A percentile compares a stretch with the other conserved stretches of the same genome.
Conservation (phyloP, 768 basidiomycete species). For the Lactarius hatsudake region DNA sequence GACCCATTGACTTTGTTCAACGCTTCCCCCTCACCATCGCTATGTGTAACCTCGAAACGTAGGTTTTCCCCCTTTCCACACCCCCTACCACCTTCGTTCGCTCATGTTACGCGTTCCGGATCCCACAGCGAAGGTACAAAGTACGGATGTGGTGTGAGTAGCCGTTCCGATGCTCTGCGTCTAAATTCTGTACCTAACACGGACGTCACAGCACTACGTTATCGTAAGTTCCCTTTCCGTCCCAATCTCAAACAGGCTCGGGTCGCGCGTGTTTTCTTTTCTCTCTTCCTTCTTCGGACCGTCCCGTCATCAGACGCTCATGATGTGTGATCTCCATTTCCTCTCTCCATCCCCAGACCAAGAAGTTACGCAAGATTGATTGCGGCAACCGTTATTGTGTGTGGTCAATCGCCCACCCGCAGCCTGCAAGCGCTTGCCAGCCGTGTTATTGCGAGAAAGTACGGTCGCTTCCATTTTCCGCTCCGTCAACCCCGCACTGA, state of each 20-base stretch:
- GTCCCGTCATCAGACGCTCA: conserved; percentile 21
- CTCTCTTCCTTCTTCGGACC: not conserved
- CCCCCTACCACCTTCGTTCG: conserved; percentile 30
- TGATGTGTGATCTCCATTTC: not conserved
- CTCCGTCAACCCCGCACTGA: conserved; percentile 15
- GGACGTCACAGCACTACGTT: conserved; percentile 56
- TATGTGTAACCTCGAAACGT: conserved; percentile 44
- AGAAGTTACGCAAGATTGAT: conserved; percentile 51
- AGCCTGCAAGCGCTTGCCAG: conserved; percentile 34
- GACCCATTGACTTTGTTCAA: not conserved
- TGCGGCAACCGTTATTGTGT: conserved; percentile 47
- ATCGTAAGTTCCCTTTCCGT: conserved; percentile 43
- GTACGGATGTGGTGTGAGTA: conserved; percentile 61
- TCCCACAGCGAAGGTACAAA: conserved; percentile 64
- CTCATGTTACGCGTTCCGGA: conserved; percentile 29
- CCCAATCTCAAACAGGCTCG: conserved; percentile 8
- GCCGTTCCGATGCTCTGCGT: conserved; percentile 22
- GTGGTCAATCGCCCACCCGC: conserved; percentile 41
- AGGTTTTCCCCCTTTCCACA: conserved; percentile 30
- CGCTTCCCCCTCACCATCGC: conserved; percentile 1
- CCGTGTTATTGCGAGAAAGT: conserved; percentile 47
- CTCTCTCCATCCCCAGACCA: conserved; percentile 41
- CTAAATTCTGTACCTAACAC: conserved; percentile 30
- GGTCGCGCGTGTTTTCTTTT: conserved; percentile 10
- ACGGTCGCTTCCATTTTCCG: conserved; percentile 10